A percentile compares a stretch with the other conserved stretches of the same genome.
Conservation (phyloP, 2,329 filamentous ascomycete species). For the Pseudodiploospora longispora region DNA sequence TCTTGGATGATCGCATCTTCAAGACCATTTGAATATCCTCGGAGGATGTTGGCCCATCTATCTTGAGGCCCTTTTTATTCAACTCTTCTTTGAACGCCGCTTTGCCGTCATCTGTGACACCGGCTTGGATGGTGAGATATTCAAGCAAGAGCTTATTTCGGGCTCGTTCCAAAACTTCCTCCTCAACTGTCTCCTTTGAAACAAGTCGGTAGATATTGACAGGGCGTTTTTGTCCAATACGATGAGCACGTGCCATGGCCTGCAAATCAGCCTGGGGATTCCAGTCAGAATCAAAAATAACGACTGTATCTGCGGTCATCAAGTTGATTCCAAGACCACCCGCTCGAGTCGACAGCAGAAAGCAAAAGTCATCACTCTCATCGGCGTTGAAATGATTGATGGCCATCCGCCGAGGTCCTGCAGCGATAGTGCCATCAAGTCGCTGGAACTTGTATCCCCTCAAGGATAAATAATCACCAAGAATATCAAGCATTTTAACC, state of each 20-base stretch:
- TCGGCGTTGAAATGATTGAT: constrained; percentile 99
- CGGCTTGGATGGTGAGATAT: constrained; percentile 93
- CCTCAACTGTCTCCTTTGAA: constrained; percentile 96
- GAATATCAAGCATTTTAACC: constrained; percentile 96
- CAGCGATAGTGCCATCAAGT: constrained; percentile 88
- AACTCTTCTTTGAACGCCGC: constrained; percentile 68
- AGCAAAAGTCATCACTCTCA: constrained; percentile 91
- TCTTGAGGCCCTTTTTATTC: constrained; percentile 66
- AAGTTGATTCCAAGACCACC: constrained; percentile 98
- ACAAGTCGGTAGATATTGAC: constrained; percentile 95
- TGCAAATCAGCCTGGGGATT: constrained; percentile 97
- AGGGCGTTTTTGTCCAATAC: constrained; percentile 92
- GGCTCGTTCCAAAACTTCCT: constrained; percentile 92
- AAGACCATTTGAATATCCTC: constrained; percentile 95
- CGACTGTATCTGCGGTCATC: constrained; percentile 96
- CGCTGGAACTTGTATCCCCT: constrained; percentile 94
- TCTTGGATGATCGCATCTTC: constrained; percentile 96
- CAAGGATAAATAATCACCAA: constrained; percentile 86
- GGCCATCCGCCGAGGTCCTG: constrained; percentile 78
- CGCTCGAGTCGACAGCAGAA: constrained; percentile 87
- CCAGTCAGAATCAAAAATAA: constrained; percentile 98
- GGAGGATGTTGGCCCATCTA: constrained; percentile 76
- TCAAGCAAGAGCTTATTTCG: constrained; percentile 95
- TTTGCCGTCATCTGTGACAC: constrained; percentile 91
- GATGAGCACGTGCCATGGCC: constrained; percentile 95